Evolutionary conservation across 805 yeast species (phyloP).

Genomic region (Kuraishia ogatae): DNA sequence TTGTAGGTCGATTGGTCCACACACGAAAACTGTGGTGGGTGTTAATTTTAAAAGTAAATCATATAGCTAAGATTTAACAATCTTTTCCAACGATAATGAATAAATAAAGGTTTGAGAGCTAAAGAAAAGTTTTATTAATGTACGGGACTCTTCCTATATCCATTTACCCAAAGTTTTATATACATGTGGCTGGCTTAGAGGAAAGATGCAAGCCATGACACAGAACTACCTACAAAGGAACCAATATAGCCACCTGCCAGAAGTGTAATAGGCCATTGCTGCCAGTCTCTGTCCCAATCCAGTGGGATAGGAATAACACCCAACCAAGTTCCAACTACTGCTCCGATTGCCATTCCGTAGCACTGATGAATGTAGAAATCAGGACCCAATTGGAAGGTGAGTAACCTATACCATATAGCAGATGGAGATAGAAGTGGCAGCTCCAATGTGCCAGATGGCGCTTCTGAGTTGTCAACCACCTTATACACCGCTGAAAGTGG

Average conservation of each 20-base stretch:
- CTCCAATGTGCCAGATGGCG: slow-evolving; percentile 4
- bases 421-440: slow-evolving; percentile 12
- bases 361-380: slow-evolving; percentile 20
- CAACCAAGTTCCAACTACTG: slow-evolving; percentile 71
- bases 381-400: slow-evolving; percentile 19
- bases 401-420: slow-evolving; percentile 14
- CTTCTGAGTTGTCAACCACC: slow-evolving; percentile 22
- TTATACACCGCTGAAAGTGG: slow-evolving; percentile 54
- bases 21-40: background rate
- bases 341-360: slow-evolving; percentile 32
- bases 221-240: slow-evolving; percentile 43
- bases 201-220: background rate
- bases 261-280: slow-evolving; percentile 87
- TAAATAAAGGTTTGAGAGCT: too few species aligned
- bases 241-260: slow-evolving; percentile 74
- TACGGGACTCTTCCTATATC: background rate
- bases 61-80: background rate
- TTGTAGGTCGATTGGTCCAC: background rate
- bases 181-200: too few species aligned
- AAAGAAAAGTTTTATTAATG: too few species aligned
- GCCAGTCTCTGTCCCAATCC: slow-evolving; percentile 99
- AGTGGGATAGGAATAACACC: slow-evolving; percentile 92
- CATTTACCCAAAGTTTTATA: too few species aligned
- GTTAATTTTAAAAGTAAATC: too few species aligned
- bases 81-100: too few species aligned